A percentile compares a stretch with the other conserved stretches of the same genome.
Evolutionary conservation across 2,329 filamentous ascomycete genomes (phyloP).

Genomic region (Podosphaera xanthii): DNA sequence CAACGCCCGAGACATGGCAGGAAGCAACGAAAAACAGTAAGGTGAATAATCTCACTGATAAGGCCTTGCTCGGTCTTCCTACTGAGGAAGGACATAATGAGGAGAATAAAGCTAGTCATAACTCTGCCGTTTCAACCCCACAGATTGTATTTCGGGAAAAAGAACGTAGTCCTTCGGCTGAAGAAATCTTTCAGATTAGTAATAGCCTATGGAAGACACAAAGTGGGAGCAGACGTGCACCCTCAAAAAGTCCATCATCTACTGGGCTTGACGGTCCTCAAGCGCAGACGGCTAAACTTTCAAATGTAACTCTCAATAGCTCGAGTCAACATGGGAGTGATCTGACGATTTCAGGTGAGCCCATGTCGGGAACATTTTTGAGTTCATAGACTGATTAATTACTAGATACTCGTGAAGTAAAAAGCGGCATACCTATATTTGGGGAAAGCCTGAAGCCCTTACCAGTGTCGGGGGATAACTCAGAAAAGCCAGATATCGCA

Average conservation of each 20-base stretch:
- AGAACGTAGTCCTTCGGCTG: conserved; percentile 38
- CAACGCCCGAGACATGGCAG: conserved; percentile 24
- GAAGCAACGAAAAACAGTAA: conserved; percentile 21
- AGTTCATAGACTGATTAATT: conserved; percentile 17
- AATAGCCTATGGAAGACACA: conserved; percentile 23
- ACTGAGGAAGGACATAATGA: conserved; percentile 19
- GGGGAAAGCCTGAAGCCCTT: conserved; percentile 10
- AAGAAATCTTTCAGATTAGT: conserved; percentile 26
- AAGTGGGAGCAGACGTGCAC: conserved; percentile 8
- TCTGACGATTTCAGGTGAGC: conserved; percentile 61
- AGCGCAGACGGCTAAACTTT: conserved; percentile 11
- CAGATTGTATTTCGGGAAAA: conserved; percentile 87
- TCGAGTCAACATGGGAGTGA: conserved; percentile 21
- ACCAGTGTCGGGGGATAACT: conserved; percentile 8
- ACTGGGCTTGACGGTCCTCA: conserved; percentile 12
- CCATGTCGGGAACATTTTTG: conserved; percentile 40
- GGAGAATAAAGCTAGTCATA: conserved; percentile 14
- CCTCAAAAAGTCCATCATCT: conserved; percentile 9
- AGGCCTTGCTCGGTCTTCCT: conserved; percentile 35
- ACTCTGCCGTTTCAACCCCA: conserved; percentile 41
- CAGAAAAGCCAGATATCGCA: conserved; percentile 9
- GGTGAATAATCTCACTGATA: conserved; percentile 16
- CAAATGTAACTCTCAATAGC: conserved; percentile 13
- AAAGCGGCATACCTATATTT: conserved; percentile 18
- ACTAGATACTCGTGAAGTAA: conserved; percentile 16